Conservation (phyloP, 805 yeast species). For the Metschnikowia borealis region DNA sequence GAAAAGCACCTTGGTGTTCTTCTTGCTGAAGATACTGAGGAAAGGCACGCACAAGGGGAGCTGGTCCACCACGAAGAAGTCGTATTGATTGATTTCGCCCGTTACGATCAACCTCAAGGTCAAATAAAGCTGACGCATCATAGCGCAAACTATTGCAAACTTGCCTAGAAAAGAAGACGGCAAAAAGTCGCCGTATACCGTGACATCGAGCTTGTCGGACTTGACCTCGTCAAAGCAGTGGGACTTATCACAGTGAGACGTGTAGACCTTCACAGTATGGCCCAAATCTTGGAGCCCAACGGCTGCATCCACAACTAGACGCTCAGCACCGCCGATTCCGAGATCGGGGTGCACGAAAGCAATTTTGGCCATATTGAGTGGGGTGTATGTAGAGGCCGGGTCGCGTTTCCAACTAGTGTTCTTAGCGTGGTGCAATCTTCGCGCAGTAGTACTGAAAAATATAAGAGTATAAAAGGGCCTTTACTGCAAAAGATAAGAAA, state of each 20-base stretch:
- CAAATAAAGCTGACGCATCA: conserved; percentile 73
- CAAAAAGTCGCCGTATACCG: conserved; percentile 76
- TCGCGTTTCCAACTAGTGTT: neutral
- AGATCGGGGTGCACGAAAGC: conserved; percentile 95
- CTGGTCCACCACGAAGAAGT: conserved; percentile 83
- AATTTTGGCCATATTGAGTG: conserved; percentile 34
- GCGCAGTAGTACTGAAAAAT: neutral
- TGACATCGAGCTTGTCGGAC: conserved; percentile 52
- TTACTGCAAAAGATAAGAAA: no score
- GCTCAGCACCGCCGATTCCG: conserved; percentile 97
- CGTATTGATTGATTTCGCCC: conserved; percentile 50
- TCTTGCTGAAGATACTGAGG: conserved; percentile 42
- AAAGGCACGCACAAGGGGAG: conserved; percentile 80
- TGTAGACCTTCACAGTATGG: conserved; percentile 64
- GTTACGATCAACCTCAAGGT: conserved; percentile 42
- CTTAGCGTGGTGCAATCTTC: neutral
- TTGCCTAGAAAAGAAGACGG: conserved; percentile 68
- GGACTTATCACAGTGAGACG: conserved; percentile 82
- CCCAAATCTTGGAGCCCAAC: conserved; percentile 65
- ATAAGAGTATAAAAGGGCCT: no score
- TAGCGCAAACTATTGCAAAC: conserved; percentile 79
- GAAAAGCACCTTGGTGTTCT: conserved; percentile 57
- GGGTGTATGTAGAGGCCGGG: neutral
- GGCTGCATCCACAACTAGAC: conserved; percentile 95
- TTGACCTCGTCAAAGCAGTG: conserved; percentile 93